Conservation (phyloP, 208 protist genomes). For the Angomonas ambiguus region DNA sequence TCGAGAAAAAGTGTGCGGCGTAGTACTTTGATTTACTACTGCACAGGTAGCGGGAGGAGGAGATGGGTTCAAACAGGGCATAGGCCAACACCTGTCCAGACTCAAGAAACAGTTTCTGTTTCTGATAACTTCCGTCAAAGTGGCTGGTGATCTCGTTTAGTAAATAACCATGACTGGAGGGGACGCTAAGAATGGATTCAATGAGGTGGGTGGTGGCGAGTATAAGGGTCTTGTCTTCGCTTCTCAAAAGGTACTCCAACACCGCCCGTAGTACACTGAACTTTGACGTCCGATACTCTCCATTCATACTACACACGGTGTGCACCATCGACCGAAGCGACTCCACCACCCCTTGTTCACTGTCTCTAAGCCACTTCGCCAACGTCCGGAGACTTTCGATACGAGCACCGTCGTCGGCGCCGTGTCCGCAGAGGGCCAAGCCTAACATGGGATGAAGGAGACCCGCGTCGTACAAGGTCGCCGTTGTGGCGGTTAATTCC, state of each 20-base stretch:
- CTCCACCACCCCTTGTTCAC: constrained; percentile 34
- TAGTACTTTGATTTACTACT: constrained; percentile 57
- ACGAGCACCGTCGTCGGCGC: constrained; percentile 62
- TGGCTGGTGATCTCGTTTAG: constrained; percentile 11
- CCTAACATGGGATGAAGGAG: constrained; percentile 42
- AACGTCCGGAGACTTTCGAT: constrained; percentile 73
- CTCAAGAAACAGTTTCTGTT: background rate
- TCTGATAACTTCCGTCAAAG: background rate
- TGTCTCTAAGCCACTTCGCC: constrained; percentile 33
- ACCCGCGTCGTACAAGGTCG: constrained; percentile 43
- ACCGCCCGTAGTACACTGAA: constrained; percentile 26
- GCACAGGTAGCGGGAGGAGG: constrained; percentile 11
- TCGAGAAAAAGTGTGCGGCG: constrained; percentile 54
- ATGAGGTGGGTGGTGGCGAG: constrained; percentile 11
- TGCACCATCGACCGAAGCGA: constrained; percentile 22
- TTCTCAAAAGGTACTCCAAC: constrained; percentile 49
- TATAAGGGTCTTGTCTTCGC: constrained; percentile 5
- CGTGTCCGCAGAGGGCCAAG: constrained; percentile 54
- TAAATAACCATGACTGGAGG: constrained; percentile 16
- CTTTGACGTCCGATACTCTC: background rate
- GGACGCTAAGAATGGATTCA: background rate
- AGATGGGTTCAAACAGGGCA: constrained; percentile 9
- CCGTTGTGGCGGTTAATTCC: constrained; percentile 17
- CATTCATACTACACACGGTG: background rate
- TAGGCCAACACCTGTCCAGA: constrained; percentile 23